These are phyloP conservation scores for Boechera retrofracta DNA, from an alignment of 345 rosid genomes.

Conservation along the genomic window DNA sequence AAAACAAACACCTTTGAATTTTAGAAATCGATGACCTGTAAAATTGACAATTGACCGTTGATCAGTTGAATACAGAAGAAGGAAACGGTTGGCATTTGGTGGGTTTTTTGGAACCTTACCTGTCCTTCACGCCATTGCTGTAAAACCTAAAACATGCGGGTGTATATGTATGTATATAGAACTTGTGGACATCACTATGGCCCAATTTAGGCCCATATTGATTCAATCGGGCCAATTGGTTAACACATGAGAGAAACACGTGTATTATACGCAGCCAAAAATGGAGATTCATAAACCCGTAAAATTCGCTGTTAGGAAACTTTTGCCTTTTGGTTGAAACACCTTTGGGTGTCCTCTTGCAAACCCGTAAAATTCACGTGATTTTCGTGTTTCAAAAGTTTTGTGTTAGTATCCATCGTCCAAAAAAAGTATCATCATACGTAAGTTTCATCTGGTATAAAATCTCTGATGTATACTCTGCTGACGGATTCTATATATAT, in stretches of 20 bases:
- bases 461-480: too few species aligned
- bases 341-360: constrained; percentile 3
- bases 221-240: background rate
- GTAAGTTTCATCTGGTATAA: background rate
- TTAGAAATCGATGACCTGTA: constrained; percentile 15
- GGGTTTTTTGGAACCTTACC: background rate
- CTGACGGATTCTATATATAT: too few species aligned
- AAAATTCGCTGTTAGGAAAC: constrained; percentile 24
- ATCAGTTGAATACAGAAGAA: background rate
- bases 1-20: constrained; percentile 32
- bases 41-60: constrained; percentile 1
- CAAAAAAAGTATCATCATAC: background rate
- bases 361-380: constrained; percentile 14
- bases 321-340: constrained; percentile 9
- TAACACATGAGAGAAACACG: constrained; percentile 18
- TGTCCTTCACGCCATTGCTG: constrained; percentile 5
- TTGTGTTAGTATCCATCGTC: background rate
- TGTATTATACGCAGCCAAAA: background rate
- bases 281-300: constrained; percentile 10
- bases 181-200: background rate
- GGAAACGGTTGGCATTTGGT: constrained; percentile 4
- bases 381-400: constrained; percentile 34
- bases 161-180: too few species aligned
- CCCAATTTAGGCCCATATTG: constrained; percentile 12
- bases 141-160: background rate